Evolutionary conservation across 2,329 filamentous ascomycete genomes (phyloP), one percentile per base, ranked within the genome.

Genomic region (Aureobasidium sp.): DNA sequence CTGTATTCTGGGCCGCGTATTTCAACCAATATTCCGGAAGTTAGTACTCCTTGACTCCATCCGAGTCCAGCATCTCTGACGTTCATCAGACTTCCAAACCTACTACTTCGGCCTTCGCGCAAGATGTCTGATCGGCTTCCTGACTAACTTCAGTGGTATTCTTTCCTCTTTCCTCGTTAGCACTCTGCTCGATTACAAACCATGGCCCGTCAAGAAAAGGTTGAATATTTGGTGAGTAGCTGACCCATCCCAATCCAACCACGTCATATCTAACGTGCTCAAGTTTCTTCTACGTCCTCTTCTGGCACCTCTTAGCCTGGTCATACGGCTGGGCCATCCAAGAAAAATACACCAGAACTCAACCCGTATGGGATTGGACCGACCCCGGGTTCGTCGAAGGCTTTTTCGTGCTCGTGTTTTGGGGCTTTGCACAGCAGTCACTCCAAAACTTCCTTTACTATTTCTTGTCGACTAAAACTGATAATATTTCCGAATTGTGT

Each of bases 391-490:
- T 80, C 20, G 70, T 72, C 0, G 74, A 80, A 62, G 79, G 78
- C 0, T 76, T 80, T 62, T 81, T 80, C 55, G 79, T 80, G 2
- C 64, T 80, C 1, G 69, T 80, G 0, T 71, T 81, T 0, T 81
- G 79, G 80, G 70, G 75, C 68, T 82, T 83, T 65, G 72, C 80
- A 2, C 73, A 79, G 2, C 81, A 84, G 66, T 73, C 78, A 0
- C 68, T 82, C 23, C 81, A 84, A 67, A 84, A 82, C 60, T 83
- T 79, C 79, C 72, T 84, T 0, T 84, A 84, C 64, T 84, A 83
- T 65, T 71, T 84, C 20, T 71, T 84, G 1, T 79, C 80, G 0
- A 82, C 78, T 5, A 83, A 78, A 72, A 83, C 80, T 0, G 78
- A 83, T 58, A 82, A 83, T 55, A 82, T 83, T 62, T 80, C 80